Conservation (phyloP, 768 basidiomycete genomes). For the Cystobasidiopsis lactophilus region DNA sequence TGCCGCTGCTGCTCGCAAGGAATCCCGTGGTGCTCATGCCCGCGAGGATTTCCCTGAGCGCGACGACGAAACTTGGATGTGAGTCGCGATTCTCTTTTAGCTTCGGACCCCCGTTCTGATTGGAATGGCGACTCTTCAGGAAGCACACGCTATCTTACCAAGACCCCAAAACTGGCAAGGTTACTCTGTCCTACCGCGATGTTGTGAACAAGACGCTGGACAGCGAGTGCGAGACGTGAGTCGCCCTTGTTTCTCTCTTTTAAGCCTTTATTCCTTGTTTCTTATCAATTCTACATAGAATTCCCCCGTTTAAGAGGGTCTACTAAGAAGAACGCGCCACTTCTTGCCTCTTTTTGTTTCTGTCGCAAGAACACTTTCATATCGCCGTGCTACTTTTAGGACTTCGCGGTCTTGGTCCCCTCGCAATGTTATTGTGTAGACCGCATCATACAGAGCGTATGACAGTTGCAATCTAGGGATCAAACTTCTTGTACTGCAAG, state of each 20-base stretch:
- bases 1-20: conserved; percentile 77
- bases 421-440: too few relatives aligned
- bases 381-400: too few relatives aligned
- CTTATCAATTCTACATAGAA: too few relatives aligned
- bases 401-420: too few relatives aligned
- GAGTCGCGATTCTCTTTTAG: background rate
- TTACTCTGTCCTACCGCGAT: conserved; percentile 66
- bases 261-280: background rate
- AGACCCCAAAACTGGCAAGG: conserved; percentile 51
- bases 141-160: conserved; percentile 71
- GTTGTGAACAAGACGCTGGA: conserved; percentile 77
- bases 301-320: too few relatives aligned
- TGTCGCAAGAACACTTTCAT: too few relatives aligned
- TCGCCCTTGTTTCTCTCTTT: background rate
- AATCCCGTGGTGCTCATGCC: conserved; percentile 93
- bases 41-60: conserved; percentile 98
- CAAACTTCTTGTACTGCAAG: too few relatives aligned
- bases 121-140: conserved; percentile 22
- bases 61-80: conserved; percentile 80
- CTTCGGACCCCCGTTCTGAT: background rate
- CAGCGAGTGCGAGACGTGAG: conserved; percentile 41
- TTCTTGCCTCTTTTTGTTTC: too few relatives aligned
- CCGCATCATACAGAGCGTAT: too few relatives aligned
- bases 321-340: too few relatives aligned
- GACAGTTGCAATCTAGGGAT: too few relatives aligned